A percentile compares a stretch with the other conserved stretches of the same genome.
phyloP scores from a whole-genome alignment of 805 yeast genomes.

The Kluyveromyces dobzhanskii region DNA sequence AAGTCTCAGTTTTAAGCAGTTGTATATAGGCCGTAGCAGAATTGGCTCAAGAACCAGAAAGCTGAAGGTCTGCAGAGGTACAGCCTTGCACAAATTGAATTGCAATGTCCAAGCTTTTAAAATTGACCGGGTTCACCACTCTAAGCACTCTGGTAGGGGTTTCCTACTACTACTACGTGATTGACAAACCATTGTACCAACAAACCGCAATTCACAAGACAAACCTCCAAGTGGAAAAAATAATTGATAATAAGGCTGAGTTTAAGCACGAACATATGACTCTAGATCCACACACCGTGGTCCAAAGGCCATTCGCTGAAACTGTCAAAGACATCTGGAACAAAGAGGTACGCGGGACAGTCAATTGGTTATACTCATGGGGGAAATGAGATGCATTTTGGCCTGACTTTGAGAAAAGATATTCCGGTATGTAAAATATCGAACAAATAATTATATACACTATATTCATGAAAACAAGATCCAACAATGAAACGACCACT shows the following conservation, averaged over 20 bases:
- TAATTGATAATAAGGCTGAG: slow-evolving; percentile 17
- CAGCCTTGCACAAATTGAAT: too few relatives aligned
- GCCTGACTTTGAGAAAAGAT: too few relatives aligned
- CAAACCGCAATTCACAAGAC: slow-evolving; percentile 10
- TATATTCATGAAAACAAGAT: too few relatives aligned
- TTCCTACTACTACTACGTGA: slow-evolving; percentile 19
- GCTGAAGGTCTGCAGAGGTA: too few relatives aligned
- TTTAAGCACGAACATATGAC: slow-evolving; percentile 11
- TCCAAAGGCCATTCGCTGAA: slow-evolving; percentile 17
- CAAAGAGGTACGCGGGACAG: slow-evolving; percentile 19
- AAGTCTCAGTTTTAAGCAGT: too few relatives aligned
- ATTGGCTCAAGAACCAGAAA: too few relatives aligned
- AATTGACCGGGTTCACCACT: slow-evolving; percentile 15
- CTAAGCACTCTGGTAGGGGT: slow-evolving; percentile 15
- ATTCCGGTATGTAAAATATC: too few relatives aligned
- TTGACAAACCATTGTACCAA: slow-evolving; percentile 19
- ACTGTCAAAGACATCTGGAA: slow-evolving; percentile 28
- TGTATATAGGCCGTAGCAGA: too few relatives aligned
- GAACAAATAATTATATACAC: too few relatives aligned
- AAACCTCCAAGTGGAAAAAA: slow-evolving; percentile 14
- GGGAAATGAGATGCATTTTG: slow-evolving; percentile 10
- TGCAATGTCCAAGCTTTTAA: slow-evolving; percentile 18
- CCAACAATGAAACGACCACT: too few relatives aligned
- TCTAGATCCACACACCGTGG: slow-evolving; percentile 11
- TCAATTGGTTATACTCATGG: slow-evolving; percentile 21